Conservation (phyloP, 2,329 filamentous ascomycete species). For the Fusarium devonianum region DNA sequence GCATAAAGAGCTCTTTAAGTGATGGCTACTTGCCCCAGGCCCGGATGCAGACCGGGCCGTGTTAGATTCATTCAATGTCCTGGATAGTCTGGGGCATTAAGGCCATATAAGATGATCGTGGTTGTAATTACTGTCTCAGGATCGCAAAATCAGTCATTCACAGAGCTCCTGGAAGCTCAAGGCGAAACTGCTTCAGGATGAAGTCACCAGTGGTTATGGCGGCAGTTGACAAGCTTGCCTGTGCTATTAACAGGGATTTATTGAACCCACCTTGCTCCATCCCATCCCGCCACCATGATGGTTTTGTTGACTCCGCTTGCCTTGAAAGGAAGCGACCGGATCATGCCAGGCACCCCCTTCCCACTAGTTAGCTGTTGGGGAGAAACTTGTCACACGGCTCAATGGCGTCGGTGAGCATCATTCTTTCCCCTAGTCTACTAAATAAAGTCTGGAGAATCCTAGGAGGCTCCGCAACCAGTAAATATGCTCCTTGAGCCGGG, state of each 20-base stretch:
- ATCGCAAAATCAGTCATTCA: too few species aligned
- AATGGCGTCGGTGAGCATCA: too few species aligned
- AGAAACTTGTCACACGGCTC: too few species aligned
- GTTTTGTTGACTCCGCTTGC: constrained; percentile 6
- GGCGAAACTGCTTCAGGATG: too few species aligned
- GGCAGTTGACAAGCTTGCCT: neutral
- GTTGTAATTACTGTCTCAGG: neutral
- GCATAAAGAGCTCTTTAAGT: constrained; percentile 6
- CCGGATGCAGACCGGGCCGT: constrained; percentile 22
- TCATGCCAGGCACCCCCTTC: constrained; percentile 1
- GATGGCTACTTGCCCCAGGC: neutral
- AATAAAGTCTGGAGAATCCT: too few species aligned
- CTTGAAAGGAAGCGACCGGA: constrained; percentile 8
- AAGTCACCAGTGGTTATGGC: neutral
- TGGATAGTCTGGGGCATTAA: too few species aligned
- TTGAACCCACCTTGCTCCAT: constrained; percentile 5
- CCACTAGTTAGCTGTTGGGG: too few species aligned
- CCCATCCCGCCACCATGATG: constrained; percentile 23
- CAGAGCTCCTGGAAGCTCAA: too few species aligned
- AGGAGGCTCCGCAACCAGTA: too few species aligned
- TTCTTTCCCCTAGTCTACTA: too few species aligned
- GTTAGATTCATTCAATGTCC: neutral
- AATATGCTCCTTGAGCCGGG: too few species aligned
- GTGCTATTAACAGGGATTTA: neutral
- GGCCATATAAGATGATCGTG: neutral